Base-by-base conservation (phyloP, 306 rosid species). In the Prunus padus region DNA sequence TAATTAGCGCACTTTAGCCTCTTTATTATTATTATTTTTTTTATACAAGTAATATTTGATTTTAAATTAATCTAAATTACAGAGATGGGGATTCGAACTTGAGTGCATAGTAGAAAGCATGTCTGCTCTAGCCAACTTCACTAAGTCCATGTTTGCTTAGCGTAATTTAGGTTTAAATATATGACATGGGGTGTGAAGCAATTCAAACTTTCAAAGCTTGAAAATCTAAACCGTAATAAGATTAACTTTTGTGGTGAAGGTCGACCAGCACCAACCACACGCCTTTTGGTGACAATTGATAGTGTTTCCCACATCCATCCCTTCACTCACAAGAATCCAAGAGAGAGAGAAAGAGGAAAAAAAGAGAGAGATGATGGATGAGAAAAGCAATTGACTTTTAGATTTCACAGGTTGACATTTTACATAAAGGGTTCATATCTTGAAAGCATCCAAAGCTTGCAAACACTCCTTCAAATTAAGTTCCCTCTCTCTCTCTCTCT, bases 221-320 rank as follows among this genome's bases (percentile, higher is more conserved):
- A 40, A 77, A 59, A 73, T 65, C 74, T 72, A 76, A 82, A 75
- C 71, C 73, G 73, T 47, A 37, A 76, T 37, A 37, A 37, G 42
- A 37, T 57, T 28, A 49, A 75, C 76, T 67, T 86, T 82, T 84
- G 83, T 81, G 87, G 87, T 71, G 72, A 77, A 79, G n/a, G 70
- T 82, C 86, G 74, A 84, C 79, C 79, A 80, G 85, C 91, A 87
- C 89, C 89, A 90, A 84, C 83, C 84, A 71, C 10, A 5, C 16
- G 67, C 57, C 83, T 87, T 84, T 79, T 80, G 79, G 82, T 69
- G 59, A 80, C 89, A 84, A 84, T 83, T 85, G 92, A 91, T 82
- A 91, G 88, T 89, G 97, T 91, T 83, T 91, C 97, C 97, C 93
- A 89, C 92, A 85, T 85, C 87, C 79, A 86, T 86, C 81, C 89